phyloP scores from a whole-genome alignment of 805 yeast genomes.

The Ogataea zsoltii region DNA sequence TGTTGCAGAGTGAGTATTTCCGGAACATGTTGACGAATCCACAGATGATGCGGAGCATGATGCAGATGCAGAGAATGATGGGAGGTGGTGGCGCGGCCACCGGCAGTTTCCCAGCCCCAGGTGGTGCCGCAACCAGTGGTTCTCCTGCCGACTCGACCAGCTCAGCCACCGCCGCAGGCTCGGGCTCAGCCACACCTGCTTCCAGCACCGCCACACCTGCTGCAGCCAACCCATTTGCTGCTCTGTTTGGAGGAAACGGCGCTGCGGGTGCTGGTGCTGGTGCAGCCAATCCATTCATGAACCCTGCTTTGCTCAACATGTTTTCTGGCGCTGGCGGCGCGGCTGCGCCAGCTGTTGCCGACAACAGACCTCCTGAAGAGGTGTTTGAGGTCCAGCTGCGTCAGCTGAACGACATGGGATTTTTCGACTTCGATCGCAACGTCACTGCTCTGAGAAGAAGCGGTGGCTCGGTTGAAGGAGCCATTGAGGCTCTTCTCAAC shows the following conservation, averaged over 20 bases:
- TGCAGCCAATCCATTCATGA: constrained; percentile 42
- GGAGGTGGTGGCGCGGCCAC: constrained; percentile 35
- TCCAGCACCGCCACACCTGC: constrained; percentile 26
- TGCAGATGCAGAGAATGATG: constrained; percentile 66
- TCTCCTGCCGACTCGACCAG: constrained; percentile 12
- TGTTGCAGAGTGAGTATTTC: constrained; percentile 81
- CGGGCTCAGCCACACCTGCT: neutral
- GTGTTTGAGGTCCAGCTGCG: constrained; percentile 69
- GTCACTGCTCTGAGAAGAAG: constrained; percentile 90
- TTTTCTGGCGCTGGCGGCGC: constrained; percentile 42
- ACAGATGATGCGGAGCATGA: constrained; percentile 77
- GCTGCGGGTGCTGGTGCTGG: constrained; percentile 31
- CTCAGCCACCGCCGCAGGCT: too few species aligned
- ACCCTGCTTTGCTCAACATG: constrained; percentile 48
- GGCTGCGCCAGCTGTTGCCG: constrained; percentile 63
- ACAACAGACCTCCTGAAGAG: constrained; percentile 78
- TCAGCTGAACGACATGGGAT: constrained; percentile 82
- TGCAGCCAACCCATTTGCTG: constrained; percentile 48
- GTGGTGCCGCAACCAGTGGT: constrained; percentile 32
- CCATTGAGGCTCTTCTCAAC: constrained; percentile 79
- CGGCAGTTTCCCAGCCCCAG: constrained; percentile 51
- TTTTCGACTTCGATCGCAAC: constrained; percentile 88
- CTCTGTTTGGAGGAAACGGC: constrained; percentile 31
- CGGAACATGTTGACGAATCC: constrained; percentile 84
- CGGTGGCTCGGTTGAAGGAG: constrained; percentile 98